phyloP scores from a whole-genome alignment of 108 stramenopile species.

The Skeletonema potamos region DNA sequence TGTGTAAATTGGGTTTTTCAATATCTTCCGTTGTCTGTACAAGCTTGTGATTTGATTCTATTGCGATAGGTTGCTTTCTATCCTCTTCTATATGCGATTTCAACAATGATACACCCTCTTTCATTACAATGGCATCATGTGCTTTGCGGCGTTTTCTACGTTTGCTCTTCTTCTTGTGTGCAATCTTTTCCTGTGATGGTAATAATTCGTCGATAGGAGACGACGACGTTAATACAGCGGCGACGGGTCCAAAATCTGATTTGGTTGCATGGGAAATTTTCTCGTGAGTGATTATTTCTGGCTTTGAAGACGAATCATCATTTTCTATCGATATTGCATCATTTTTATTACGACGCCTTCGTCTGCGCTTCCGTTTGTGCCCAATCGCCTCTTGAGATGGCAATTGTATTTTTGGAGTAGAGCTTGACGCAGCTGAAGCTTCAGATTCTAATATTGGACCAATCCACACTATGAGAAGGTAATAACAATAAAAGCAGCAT shows the following conservation, averaged over 20 bases:
- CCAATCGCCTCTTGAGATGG: neutral
- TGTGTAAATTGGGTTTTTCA: neutral
- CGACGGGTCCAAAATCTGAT: neutral
- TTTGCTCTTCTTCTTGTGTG: neutral
- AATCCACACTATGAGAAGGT: neutral
- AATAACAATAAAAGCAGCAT: neutral
- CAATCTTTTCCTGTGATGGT: neutral
- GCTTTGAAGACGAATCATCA: neutral
- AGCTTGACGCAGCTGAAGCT: neutral
- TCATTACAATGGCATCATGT: neutral
- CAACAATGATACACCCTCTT: neutral
- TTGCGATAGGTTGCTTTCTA: neutral
- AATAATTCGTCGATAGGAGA: neutral
- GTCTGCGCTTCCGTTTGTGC: neutral
- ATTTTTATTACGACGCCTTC: neutral
- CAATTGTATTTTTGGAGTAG: neutral
- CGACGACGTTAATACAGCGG: neutral
- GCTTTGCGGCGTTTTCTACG: neutral
- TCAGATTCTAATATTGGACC: neutral
- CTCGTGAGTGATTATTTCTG: neutral
- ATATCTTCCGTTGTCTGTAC: neutral
- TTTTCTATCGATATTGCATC: neutral
- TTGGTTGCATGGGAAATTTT: neutral
- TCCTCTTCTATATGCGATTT: neutral
- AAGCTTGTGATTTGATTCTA: neutral